Evolutionary conservation across 192 early-diverging fungal genomes (phyloP), one percentile per base, ranked within the genome.

Genomic region (Nowakowskiella sp.): DNA sequence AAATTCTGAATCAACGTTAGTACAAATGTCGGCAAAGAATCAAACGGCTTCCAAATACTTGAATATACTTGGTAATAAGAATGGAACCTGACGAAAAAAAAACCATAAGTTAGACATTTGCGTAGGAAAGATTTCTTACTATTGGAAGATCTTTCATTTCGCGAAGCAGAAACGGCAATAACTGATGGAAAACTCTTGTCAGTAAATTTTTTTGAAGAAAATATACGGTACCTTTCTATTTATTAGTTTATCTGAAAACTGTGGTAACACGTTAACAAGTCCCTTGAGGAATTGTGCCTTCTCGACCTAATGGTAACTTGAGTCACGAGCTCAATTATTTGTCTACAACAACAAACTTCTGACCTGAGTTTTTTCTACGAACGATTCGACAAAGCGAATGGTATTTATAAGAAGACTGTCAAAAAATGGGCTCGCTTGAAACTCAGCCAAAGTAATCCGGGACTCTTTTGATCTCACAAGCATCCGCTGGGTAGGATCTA

Each of bases 231-330:
- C 82, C 69, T 83, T 89, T 54, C 85, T 67, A n/a, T 72, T 58
- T 21, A 82, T 52, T 6, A 87, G 76, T 4, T 86, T 67, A 4
- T 77, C 73, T 0, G 89, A 81, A 47, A 88, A 91, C 64, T 81
- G 76, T 2, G 77, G 71, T 28, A 92, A 61, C 25, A 89, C 76
- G 6, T 78, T 69, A 4, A 73, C 65, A 33, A 92, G 66, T 0
- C 83, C 85, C 56, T 85, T 83, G 76, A 92, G 74, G 45, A 92
- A 92, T 24, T 81, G 78, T 5, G 76, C 64, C 51, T 92, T 89
- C 43, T 88, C 80, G 27, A 87, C n/a, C n/a, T n/a, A n/a, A n/a
- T n/a, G n/a, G n/a, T n/a, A n/a, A n/a, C n/a, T n/a, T n/a, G n/a
- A n/a, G n/a, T n/a, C n/a, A n/a, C n/a, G n/a, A n/a, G n/a, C n/a